phyloP scores from a whole-genome alignment of 1,284 basidiomycete species.

The Microbotryomycetes sp. region DNA sequence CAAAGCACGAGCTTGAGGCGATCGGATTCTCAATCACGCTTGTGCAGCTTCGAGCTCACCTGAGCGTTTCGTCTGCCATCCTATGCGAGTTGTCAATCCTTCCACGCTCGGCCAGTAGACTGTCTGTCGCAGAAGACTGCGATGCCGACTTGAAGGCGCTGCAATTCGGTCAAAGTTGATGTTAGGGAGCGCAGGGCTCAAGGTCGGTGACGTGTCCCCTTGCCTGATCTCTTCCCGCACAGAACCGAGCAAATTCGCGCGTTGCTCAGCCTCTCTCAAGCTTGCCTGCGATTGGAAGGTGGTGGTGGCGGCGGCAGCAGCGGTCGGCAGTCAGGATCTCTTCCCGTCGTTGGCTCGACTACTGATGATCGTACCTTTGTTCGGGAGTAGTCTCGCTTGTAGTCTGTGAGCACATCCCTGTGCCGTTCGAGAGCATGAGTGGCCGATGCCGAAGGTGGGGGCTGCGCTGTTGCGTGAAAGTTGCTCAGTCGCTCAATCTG shows the following conservation, averaged over 20 bases:
- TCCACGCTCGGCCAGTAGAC: conserved; percentile 76
- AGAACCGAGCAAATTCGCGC: conserved; percentile 78
- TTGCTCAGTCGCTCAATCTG: conserved; percentile 26
- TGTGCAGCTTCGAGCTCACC: conserved; percentile 52
- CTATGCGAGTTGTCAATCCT: conserved; percentile 84
- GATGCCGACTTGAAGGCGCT: conserved; percentile 60
- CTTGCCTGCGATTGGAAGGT: conserved; percentile 50
- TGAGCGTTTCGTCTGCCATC: conserved; percentile 88
- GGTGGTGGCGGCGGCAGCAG: not conserved
- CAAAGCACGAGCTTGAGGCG: not conserved
- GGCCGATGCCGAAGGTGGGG: conserved; percentile 74
- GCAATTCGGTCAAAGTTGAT: not conserved
- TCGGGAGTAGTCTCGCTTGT: conserved; percentile 68
- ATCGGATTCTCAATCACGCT: not conserved
- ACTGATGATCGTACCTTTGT: conserved; percentile 59
- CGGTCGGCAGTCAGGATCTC: not conserved
- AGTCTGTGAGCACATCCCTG: conserved; percentile 80
- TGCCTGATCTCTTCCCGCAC: conserved; percentile 94
- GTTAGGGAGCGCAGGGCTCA: conserved; percentile 42
- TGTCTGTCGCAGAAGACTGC: conserved; percentile 60
- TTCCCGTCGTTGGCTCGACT: too few relatives aligned
- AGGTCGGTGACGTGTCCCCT: conserved; percentile 55
- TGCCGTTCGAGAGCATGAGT: conserved; percentile 83
- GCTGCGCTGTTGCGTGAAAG: conserved; percentile 38
- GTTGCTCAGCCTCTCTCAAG: conserved; percentile 73